Conservation (phyloP, 164 flowering plant species). For the Chimonanthus praecox region DNA sequence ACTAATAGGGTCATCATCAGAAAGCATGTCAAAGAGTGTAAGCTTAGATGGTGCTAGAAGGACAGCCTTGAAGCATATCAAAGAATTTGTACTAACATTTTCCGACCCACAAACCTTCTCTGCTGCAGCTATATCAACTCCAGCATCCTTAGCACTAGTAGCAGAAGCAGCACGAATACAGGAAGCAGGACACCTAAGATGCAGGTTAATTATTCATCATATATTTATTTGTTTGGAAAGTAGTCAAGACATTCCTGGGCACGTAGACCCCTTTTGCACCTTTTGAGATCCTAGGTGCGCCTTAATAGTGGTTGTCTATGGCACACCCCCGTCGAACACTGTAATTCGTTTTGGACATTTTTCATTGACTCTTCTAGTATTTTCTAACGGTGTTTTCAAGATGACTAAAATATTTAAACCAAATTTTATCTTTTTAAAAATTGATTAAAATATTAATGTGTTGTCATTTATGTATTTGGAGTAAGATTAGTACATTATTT, state of each 20-base stretch:
- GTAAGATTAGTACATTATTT: no score
- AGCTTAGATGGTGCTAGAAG: conserved; percentile 76
- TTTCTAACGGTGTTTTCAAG: no score
- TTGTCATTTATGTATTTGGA: no score
- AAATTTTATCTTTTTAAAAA: no score
- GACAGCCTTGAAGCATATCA: conserved; percentile 82
- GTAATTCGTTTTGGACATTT: no score
- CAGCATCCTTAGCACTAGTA: conserved; percentile 71
- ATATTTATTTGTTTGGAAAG: neutral
- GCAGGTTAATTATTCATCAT: conserved; percentile 53
- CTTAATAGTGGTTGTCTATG: neutral
- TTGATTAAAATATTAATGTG: no score
- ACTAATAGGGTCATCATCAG: conserved; percentile 52
- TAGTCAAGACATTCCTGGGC: no score
- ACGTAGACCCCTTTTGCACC: neutral
- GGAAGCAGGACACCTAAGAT: conserved; percentile 96
- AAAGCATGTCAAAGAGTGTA: conserved; percentile 56
- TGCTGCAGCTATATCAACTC: conserved; percentile 73
- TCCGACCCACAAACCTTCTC: conserved; percentile 71
- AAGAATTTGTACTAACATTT: conserved; percentile 69
- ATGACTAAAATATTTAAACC: no score
- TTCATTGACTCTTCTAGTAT: no score
- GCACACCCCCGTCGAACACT: neutral
- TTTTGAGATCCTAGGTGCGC: neutral
- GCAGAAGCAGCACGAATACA: conserved; percentile 81